These are phyloP conservation scores for Brassica carinata DNA, from an alignment of 345 rosid species.

Conservation along the genomic window DNA sequence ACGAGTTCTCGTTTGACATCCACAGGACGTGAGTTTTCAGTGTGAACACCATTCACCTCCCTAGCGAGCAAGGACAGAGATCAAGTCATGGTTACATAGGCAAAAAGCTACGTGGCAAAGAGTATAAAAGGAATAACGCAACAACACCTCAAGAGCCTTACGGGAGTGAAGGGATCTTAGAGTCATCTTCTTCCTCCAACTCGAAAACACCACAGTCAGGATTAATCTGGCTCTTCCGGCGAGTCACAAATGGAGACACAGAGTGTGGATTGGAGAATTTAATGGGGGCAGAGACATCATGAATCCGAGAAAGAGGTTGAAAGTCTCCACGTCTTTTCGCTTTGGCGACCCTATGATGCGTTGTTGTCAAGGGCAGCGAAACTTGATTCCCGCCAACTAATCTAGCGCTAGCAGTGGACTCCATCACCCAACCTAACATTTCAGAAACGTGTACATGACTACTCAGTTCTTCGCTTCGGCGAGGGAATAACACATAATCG, in stretches of 20 bases:
- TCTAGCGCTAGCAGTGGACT: constrained; percentile 40
- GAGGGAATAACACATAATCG: not conserved
- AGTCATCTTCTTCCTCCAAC: constrained; percentile 36
- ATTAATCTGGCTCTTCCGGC: constrained; percentile 48
- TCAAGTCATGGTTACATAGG: constrained; percentile 19
- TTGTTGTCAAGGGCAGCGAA: constrained; percentile 39
- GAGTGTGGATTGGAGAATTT: constrained; percentile 29
- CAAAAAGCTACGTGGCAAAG: not conserved
- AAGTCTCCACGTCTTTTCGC: constrained; percentile 19
- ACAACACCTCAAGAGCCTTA: constrained; percentile 47
- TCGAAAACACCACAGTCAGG: constrained; percentile 48
- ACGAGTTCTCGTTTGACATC: constrained; percentile 71
- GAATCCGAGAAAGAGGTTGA: constrained; percentile 30
- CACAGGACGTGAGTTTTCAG: constrained; percentile 35
- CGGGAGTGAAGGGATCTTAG: too few relatives aligned
- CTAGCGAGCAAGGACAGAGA: constrained; percentile 42
- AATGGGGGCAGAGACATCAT: constrained; percentile 21
- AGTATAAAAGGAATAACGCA: constrained; percentile 26
- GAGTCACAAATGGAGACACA: constrained; percentile 41
- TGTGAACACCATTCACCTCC: constrained; percentile 33
- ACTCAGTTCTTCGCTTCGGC: too few relatives aligned
- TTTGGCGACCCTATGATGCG: constrained; percentile 31
- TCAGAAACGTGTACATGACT: not conserved
- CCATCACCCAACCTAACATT: constrained; percentile 33
- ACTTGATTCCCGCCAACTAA: constrained; percentile 41